Base-by-base conservation (phyloP, 2,329 filamentous ascomycete species). In the Pseudopyrenochaeta lycopersici region DNA sequence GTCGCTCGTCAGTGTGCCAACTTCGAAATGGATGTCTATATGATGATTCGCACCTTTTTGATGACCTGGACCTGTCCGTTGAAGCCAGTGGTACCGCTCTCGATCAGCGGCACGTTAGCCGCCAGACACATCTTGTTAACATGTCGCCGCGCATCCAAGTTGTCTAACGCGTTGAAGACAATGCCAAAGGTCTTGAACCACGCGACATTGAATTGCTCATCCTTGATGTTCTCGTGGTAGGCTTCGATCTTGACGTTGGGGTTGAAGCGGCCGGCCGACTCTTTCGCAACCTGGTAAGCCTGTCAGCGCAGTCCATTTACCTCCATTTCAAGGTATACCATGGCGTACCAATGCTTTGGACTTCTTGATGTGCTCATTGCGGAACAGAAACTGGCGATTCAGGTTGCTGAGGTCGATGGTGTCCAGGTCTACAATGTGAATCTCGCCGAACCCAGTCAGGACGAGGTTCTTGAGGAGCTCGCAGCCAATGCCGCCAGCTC, bases 31-130 rank as follows among this genome's bases (percentile, higher is more conserved):
- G 12, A 35, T 9, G 40, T 2, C 9, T n/a, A 9, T 30, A 20
- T 43, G 17, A 21, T 33, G 36, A 20, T 40, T 48, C 65, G 33
- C 58, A 84, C 83, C 78, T 92, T 94, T 76, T 92, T 92, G 75
- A 99, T 99, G 18, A 96, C 92, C 76, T 98, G 94, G 4, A 98
- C 94, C 74, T 99, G 94, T 17, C 95, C 95, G 69, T 97, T 96
- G 81, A 97, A 99, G 1, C 95, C 95, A 0, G 95, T 98, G 0
- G 95, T 99, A 35, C 95, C 95, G 73, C 94, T 98, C 80, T 99
- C 95, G 49, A 99, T 90, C 61, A 99, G 79, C 10, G 95, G 92
- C 21, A 98, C 87, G 67, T 95, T 85, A 10, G 95, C 93, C 1
- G 93, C 91, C 62, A 99, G 78, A 68, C 95, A 98, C 95, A 99